Base-by-base conservation (phyloP, 1,284 basidiomycete genomes). In the Polyporus tsugae region DNA sequence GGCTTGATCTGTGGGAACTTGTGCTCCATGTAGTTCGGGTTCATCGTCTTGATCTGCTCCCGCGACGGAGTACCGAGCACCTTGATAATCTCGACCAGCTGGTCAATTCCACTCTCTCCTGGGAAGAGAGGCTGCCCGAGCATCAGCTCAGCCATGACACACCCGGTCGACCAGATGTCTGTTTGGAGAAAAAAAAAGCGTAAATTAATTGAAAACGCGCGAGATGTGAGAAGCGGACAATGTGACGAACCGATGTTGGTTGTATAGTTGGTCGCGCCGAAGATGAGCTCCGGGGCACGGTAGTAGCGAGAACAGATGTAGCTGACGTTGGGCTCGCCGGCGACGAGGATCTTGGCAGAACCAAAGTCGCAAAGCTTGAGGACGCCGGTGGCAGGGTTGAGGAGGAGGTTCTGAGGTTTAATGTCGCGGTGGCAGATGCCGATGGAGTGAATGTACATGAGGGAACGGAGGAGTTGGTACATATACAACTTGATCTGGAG, bases 1-100 rank as follows among this genome's bases (percentile, higher is more conserved):
- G 97, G 96, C 81, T 98, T 97, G 86, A 99, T 99, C 83, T 99
- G 97, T 9, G 97, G 97, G 87, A 99, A 99, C 83, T 99, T 99
- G 90, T 99, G 97, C 82, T 99, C 98, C 98, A 99, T 99, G 85
- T 99, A 99, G 85, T 97, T 97, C 62, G 98, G 97, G 83, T 99
- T 99, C 97, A 99, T 99, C 75, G 98, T 99, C 92, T 99, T 99
- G 89, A 99, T 99, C 83, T 99, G 98, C 80, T 99, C 98, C 75
- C 97, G 87, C 68, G 97, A 97, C 0, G 97, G 97, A 29, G 98
- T 99, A 25, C 97, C 97, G 70, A 99, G 90, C 55, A 99, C 96
- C 84, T 99, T 99, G 92, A 99, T 99, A 78, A 99, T 99, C 84
- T 99, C 97, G 62, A 99, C 97, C 76, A 99, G 82, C 85, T 99